These are phyloP conservation scores for Pseudocohnilembus persalinus DNA, from an alignment of 169 alveolate genomes.

Conservation along the genomic window DNA sequence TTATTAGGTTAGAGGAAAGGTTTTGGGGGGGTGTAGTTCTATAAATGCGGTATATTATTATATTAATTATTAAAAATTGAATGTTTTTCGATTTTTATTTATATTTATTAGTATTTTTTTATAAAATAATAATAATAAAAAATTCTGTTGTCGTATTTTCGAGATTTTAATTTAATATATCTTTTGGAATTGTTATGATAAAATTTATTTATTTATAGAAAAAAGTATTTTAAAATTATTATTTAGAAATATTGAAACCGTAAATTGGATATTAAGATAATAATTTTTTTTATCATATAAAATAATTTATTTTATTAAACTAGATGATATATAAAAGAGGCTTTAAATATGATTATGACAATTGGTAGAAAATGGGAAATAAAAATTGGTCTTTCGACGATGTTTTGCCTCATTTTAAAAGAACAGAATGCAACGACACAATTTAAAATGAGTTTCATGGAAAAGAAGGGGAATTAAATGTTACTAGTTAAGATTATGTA, in stretches of 20 bases:
- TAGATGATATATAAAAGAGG: conserved; percentile 25
- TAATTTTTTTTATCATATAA: not conserved
- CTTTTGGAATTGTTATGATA: no score
- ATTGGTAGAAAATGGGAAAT: conserved; percentile 23
- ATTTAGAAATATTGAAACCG: not conserved
- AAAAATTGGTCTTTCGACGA: conserved; percentile 14
- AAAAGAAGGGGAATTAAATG: conserved; percentile 4
- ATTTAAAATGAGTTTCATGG: conserved; percentile 15
- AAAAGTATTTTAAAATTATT: not conserved
- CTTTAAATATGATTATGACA: conserved; percentile 4
- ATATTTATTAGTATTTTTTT: no score
- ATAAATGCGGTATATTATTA: conserved; percentile 44
- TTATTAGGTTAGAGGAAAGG: conserved; percentile 40
- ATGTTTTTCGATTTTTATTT: no score
- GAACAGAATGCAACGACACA: not conserved
- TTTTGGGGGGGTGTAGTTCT: conserved; percentile 39
- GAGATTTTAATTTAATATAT: no score
- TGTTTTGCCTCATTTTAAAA: conserved; percentile 12
- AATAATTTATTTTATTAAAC: not conserved
- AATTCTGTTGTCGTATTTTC: no score
- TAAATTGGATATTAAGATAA: not conserved
- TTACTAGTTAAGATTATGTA: not conserved
- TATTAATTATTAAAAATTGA: no score
- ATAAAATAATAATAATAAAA: no score
- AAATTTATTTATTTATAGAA: not conserved